Base-by-base conservation (phyloP, 1,284 basidiomycete species). In the Cryptococcus sp. region DNA sequence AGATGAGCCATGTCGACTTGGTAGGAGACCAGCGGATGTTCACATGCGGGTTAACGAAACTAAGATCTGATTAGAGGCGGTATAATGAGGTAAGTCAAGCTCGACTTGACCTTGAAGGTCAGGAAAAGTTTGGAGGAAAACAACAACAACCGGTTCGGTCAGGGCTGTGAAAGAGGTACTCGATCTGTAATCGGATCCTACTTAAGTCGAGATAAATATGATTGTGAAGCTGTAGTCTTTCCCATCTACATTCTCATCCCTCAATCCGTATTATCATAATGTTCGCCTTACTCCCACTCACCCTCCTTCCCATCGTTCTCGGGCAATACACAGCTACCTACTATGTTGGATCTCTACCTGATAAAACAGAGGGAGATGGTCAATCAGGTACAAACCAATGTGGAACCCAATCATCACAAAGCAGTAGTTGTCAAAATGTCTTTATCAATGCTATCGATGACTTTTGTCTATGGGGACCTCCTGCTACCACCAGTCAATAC, bases 321-420 rank as follows among this genome's bases (percentile, higher is more conserved):
- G 45, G 43, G 3, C 52, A 53, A 34, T 53, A 53, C 37, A 53
- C 52, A 5, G 52, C 52, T 6, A 53, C 52, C 2, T 72, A 71
- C 56, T 48, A 55, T 15, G 61, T 62, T 32, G 56, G 62, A 43
- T 57, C 60, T 31, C 56, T 68, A 2, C 73, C 73, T 6, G 58
- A 56, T 10, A 59, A 52, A 8, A 62, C 81, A 5, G 81, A 87
- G 50, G 58, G 59, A 66, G 68, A 81, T 42, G 86, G 84, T 31
- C 86, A 86, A 69, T 61, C 79, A 33, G 85, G 84, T n/a, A 67
- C 64, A 42, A 74, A 74, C 60, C 49, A 52, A 52, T 89, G 87
- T 72, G 84, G 83, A 8, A 80, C 81, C 3, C 75, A 72, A n/a
- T 75, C 79, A 34, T 81, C 78, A 67, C 84, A 85, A 71, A 78